Conservation (phyloP, 495 filamentous ascomycete genomes). For the Xeromyces bisporus region DNA sequence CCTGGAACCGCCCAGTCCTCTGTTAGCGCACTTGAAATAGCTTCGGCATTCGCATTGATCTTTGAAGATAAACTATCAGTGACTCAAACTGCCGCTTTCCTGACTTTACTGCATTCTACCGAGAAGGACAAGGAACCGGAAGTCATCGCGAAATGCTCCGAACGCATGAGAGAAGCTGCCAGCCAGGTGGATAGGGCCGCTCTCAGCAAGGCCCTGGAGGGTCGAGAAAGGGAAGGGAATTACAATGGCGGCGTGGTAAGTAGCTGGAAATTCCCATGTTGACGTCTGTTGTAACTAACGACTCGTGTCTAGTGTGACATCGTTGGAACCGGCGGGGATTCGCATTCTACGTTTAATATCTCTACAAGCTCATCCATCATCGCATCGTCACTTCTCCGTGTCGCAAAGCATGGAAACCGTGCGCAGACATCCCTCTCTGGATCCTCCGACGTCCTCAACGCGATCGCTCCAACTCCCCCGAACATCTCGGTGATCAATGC, state of each 20-base stretch:
- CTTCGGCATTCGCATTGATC: constrained; percentile 68
- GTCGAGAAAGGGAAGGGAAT: constrained; percentile 40
- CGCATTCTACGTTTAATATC: constrained; percentile 95
- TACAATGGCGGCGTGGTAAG: constrained; percentile 57
- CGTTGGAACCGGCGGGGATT: constrained; percentile 92
- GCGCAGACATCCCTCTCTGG: constrained; percentile 93
- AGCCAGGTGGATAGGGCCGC: constrained; percentile 42
- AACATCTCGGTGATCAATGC: constrained; percentile 56
- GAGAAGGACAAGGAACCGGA: constrained; percentile 58
- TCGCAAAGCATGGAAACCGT: constrained; percentile 90
- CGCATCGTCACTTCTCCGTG: constrained; percentile 60
- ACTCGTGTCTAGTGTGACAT: constrained; percentile 59
- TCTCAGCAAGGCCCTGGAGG: constrained; percentile 39
- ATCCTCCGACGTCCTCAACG: constrained; percentile 76
- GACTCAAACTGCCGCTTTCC: constrained; percentile 65
- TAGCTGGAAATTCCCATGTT: neutral
- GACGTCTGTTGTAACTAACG: constrained; percentile 1
- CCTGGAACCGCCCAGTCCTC: constrained; percentile 34
- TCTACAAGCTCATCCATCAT: constrained; percentile 88
- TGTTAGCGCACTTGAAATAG: constrained; percentile 66
- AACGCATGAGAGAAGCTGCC: constrained; percentile 53
- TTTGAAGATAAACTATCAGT: constrained; percentile 72
- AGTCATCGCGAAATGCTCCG: constrained; percentile 62
- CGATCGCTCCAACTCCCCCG: constrained; percentile 49
- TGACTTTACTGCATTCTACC: constrained; percentile 81